Evolutionary conservation across 1,284 basidiomycete genomes (phyloP).

Genomic region (Coriolopsis trogii): DNA sequence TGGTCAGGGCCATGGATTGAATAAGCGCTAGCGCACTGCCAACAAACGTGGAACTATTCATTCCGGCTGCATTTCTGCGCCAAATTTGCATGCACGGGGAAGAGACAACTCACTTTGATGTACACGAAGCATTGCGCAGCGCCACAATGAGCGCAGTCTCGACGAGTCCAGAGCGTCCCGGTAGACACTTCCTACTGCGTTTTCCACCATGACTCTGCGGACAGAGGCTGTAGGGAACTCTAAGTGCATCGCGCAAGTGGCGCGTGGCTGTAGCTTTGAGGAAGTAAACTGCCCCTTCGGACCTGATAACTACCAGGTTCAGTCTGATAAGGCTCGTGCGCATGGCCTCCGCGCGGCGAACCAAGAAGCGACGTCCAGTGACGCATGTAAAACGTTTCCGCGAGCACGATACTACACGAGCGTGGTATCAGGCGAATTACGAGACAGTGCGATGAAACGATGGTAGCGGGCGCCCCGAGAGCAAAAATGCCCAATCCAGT

Average conservation of each 20-base stretch:
- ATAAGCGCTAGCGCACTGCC: too few relatives aligned
- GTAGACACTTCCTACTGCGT: too few relatives aligned
- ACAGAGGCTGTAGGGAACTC: too few relatives aligned
- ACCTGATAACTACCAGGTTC: neutral
- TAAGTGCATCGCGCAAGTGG: neutral
- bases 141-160: too few relatives aligned
- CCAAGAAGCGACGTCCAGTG: slow-evolving; percentile 1
- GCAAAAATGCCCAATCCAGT: neutral
- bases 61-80: too few relatives aligned
- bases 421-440: neutral
- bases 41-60: too few relatives aligned
- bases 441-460: neutral
- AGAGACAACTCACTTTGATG: too few relatives aligned
- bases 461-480: neutral
- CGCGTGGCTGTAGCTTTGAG: neutral
- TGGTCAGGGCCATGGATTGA: neutral
- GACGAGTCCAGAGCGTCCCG: too few relatives aligned
- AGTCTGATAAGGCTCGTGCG: neutral
- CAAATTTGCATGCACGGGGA: too few relatives aligned
- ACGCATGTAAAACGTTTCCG: neutral
- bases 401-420: neutral
- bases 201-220: neutral
- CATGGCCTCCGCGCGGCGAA: neutral
- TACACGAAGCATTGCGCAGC: too few relatives aligned
- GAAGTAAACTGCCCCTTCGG: neutral